Evolutionary conservation across 495 filamentous ascomycete species (phyloP).

Genomic region (Penicillium angulare): DNA sequence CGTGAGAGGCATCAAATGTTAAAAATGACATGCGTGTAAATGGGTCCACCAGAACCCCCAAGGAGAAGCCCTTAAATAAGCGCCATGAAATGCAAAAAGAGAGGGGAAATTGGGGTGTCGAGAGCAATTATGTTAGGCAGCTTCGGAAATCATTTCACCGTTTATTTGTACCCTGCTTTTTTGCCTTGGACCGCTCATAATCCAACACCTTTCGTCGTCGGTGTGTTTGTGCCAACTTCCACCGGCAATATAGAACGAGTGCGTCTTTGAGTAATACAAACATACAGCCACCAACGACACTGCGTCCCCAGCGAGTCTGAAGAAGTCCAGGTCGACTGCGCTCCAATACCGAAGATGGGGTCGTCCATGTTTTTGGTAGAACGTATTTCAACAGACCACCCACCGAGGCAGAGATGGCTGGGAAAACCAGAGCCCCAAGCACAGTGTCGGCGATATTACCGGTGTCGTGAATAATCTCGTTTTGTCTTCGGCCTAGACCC

Average conservation of each 20-base stretch:
- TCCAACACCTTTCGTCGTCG: constrained; percentile 65
- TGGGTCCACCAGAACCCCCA: constrained; percentile 9
- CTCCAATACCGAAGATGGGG: constrained; percentile 37
- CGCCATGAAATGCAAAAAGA: constrained; percentile 25
- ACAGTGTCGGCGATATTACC: constrained; percentile 53
- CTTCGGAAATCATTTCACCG: constrained; percentile 7
- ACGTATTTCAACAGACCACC: constrained; percentile 64
- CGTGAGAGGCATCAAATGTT: constrained; percentile 24
- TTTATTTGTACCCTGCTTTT: constrained; percentile 28
- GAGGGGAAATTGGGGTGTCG: constrained; percentile 1
- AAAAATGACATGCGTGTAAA: constrained; percentile 12
- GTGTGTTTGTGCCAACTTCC: constrained; percentile 68
- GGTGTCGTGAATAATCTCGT: constrained; percentile 51
- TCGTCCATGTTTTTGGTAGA: constrained; percentile 64
- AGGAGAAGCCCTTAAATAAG: constrained; percentile 13
- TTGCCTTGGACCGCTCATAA: constrained; percentile 45
- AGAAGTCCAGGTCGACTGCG: constrained; percentile 57
- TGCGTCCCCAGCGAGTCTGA: constrained; percentile 75
- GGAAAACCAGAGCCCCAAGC: constrained; percentile 63
- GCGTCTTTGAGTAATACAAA: constrained; percentile 78
- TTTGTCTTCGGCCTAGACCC: constrained; percentile 36
- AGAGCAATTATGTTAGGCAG: neutral
- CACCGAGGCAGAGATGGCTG: constrained; percentile 59
- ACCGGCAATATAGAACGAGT: constrained; percentile 70
- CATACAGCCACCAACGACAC: constrained; percentile 74